Conservation (phyloP, 2,329 filamentous ascomycete genomes). For the Geosmithia putterillii region DNA sequence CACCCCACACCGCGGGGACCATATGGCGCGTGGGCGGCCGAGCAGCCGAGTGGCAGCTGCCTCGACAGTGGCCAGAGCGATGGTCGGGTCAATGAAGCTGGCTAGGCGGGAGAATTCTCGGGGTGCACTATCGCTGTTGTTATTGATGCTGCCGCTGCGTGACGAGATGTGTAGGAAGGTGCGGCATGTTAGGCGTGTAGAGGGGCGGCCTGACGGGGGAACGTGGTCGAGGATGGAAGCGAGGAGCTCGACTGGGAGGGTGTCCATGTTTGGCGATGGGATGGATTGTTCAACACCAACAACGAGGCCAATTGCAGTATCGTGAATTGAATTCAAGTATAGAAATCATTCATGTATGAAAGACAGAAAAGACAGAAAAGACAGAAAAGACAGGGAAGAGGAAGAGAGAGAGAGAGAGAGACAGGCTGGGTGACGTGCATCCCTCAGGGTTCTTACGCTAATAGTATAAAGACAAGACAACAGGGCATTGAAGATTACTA, state of each 20-base stretch:
- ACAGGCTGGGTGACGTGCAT: background rate
- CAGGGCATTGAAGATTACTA: too few relatives aligned
- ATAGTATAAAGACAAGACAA: too few relatives aligned
- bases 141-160: too few relatives aligned
- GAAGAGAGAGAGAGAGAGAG: background rate
- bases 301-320: too few relatives aligned
- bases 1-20: constrained; percentile 21
- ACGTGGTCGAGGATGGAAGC: constrained; percentile 14
- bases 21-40: constrained; percentile 13
- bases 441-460: background rate
- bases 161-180: too few relatives aligned
- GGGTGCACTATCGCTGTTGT: too few relatives aligned
- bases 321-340: too few relatives aligned
- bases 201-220: constrained; percentile 8
- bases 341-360: too few relatives aligned
- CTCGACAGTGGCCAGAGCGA: constrained; percentile 11
- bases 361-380: background rate
- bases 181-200: constrained; percentile 17
- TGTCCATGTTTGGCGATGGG: constrained; percentile 11
- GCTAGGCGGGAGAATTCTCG: constrained; percentile 15
- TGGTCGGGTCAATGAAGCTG: constrained; percentile 14
- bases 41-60: constrained; percentile 9
- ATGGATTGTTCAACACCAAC: too few relatives aligned
- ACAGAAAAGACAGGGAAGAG: background rate
- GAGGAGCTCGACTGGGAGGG: constrained; percentile 17